Evolutionary conservation across 2,329 filamentous ascomycete genomes (phyloP).

Genomic region (Botryotinia narcissicola): DNA sequence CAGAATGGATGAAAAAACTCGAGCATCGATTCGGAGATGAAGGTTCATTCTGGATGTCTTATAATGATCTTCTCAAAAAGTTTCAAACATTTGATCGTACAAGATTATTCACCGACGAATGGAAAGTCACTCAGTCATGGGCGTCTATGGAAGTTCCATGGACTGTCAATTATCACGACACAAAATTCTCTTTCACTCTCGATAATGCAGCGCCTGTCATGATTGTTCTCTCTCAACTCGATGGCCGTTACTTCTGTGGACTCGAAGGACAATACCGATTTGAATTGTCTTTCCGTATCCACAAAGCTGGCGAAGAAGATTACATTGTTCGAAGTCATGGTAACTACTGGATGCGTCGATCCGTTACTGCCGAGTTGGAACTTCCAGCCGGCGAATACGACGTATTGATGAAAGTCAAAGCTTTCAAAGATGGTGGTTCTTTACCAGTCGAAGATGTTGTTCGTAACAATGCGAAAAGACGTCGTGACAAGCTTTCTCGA

Average conservation of each 20-base stretch:
- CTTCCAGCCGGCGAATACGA: slow-evolving; percentile 57
- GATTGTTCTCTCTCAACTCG: slow-evolving; percentile 59
- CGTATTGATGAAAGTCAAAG: slow-evolving; percentile 55
- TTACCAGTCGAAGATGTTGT: slow-evolving; percentile 50
- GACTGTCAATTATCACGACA: slow-evolving; percentile 58
- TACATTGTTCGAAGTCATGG: slow-evolving; percentile 56
- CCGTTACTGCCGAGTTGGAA: slow-evolving; percentile 56
- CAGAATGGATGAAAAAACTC: slow-evolving; percentile 56
- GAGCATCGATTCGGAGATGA: slow-evolving; percentile 60
- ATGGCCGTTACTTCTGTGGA: slow-evolving; percentile 59
- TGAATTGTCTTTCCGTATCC: slow-evolving; percentile 48
- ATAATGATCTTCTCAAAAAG: slow-evolving; percentile 59
- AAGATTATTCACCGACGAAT: slow-evolving; percentile 57
- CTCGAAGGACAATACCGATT: slow-evolving; percentile 57
- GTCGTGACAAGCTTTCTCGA: slow-evolving; percentile 53
- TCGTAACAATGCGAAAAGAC: slow-evolving; percentile 38
- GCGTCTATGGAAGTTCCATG: slow-evolving; percentile 60
- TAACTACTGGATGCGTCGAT: slow-evolving; percentile 49
- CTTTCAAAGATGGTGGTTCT: slow-evolving; percentile 43
- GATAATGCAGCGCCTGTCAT: slow-evolving; percentile 55
- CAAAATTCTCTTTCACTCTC: slow-evolving; percentile 58
- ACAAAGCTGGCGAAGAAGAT: slow-evolving; percentile 52
- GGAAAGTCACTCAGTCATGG: slow-evolving; percentile 60
- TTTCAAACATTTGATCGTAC: slow-evolving; percentile 60
- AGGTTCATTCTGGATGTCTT: slow-evolving; percentile 63